Conservation (phyloP, 2,329 filamentous ascomycete species). For the Didymella keratinophila region DNA sequence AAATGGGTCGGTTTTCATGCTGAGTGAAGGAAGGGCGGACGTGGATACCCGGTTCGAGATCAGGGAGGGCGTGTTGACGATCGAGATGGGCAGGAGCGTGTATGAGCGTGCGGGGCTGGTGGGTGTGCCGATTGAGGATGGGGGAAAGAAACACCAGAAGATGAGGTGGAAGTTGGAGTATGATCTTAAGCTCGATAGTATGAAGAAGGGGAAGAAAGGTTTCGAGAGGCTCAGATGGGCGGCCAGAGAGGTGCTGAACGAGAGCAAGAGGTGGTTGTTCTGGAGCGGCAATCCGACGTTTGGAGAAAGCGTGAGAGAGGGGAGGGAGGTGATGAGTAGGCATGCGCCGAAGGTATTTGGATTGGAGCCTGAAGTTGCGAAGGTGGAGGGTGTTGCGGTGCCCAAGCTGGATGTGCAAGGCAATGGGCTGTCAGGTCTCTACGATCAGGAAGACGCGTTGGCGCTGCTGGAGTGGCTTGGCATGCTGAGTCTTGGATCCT, state of each 20-base stretch:
- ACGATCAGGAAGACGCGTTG: conserved; percentile 68
- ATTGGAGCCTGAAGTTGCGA: conserved; percentile 34
- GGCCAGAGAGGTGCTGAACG: conserved; percentile 76
- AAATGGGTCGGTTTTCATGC: conserved; percentile 79
- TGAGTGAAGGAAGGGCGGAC: conserved; percentile 77
- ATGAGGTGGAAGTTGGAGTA: conserved; percentile 81
- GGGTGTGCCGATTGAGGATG: conserved; percentile 69
- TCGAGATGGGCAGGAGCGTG: conserved; percentile 80
- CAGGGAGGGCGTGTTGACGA: conserved; percentile 71
- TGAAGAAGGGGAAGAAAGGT: conserved; percentile 83
- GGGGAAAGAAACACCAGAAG: conserved; percentile 69
- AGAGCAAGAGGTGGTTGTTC: conserved; percentile 79
- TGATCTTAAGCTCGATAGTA: conserved; percentile 75
- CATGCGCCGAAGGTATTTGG: conserved; percentile 45
- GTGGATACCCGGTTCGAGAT: conserved; percentile 77
- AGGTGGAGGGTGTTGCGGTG: conserved; percentile 35
- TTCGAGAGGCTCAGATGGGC: conserved; percentile 82
- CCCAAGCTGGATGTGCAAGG: conserved; percentile 33
- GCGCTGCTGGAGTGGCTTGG: conserved; percentile 79
- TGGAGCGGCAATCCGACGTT: conserved; percentile 61
- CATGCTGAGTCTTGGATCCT: conserved; percentile 70
- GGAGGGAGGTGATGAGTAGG: conserved; percentile 35
- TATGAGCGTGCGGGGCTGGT: conserved; percentile 85
- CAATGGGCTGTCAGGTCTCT: conserved; percentile 42
- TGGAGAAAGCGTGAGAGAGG: conserved; percentile 34